phyloP scores from a whole-genome alignment of 208 protist genomes.

The Leishmania tarentolae region DNA sequence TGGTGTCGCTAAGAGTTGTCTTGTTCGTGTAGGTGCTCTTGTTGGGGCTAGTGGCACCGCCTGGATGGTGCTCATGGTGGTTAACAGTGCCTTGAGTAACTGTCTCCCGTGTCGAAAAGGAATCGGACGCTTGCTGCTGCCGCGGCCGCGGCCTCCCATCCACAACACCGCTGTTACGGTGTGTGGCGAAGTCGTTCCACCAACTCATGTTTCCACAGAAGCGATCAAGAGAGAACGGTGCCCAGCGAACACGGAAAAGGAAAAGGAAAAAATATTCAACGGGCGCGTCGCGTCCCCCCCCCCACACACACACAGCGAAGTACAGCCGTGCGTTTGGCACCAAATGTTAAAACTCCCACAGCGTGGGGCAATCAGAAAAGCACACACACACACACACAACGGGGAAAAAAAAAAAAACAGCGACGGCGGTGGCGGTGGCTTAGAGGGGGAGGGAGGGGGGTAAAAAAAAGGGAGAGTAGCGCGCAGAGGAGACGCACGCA shows the following conservation, averaged over 20 bases:
- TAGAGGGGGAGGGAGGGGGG: background rate
- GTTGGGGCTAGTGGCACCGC: background rate
- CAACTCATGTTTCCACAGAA: slow-evolving; percentile 23
- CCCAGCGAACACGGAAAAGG: background rate
- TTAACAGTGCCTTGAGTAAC: background rate
- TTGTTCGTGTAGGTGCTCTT: background rate
- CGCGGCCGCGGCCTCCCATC: slow-evolving; percentile 8
- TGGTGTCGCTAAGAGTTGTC: background rate
- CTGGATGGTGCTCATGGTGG: no score
- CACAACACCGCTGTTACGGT: slow-evolving; percentile 10
- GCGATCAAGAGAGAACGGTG: background rate
- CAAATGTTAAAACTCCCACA: no score
- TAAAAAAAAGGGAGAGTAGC: background rate
- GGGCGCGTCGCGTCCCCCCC: no score
- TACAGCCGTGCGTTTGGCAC: no score
- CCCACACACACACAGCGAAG: no score
- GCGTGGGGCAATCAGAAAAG: background rate
- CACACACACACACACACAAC: no score
- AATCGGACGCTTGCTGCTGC: background rate
- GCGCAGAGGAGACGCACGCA: background rate
- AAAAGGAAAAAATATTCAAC: no score
- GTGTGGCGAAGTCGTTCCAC: slow-evolving; percentile 36
- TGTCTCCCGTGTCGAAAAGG: background rate
- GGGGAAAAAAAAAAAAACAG: background rate
- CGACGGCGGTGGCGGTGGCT: background rate